phyloP scores from a whole-genome alignment of 768 basidiomycete genomes.

The Mycena haematopus region DNA sequence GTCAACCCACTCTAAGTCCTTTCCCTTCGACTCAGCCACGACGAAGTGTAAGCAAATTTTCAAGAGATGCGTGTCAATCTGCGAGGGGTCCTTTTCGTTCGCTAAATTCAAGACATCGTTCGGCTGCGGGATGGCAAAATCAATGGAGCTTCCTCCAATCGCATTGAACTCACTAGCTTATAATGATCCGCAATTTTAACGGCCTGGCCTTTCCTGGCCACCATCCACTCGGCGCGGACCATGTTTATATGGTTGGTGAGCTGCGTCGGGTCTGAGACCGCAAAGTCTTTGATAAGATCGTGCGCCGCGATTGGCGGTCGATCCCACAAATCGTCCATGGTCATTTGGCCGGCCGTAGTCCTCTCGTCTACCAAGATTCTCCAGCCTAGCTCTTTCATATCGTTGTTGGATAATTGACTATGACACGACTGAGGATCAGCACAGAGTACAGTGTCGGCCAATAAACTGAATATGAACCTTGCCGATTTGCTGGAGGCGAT shows the following conservation, averaged over 20 bases:
- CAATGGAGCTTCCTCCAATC: background rate
- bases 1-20: constrained; percentile 3
- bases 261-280: no score
- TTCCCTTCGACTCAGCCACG: background rate
- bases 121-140: background rate
- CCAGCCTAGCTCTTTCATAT: background rate
- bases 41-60: constrained; percentile 4
- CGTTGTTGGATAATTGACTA: background rate
- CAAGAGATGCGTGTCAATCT: background rate
- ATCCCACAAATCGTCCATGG: no score
- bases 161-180: background rate
- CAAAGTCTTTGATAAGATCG: no score
- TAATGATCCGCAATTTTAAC: background rate
- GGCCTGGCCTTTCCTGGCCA: no score
- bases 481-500: background rate
- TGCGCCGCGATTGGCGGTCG: no score
- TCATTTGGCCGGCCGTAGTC: no score
- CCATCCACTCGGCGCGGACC: no score
- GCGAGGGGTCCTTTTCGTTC: background rate
- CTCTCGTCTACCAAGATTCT: background rate
- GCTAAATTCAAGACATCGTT: background rate
- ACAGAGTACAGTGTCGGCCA: background rate
- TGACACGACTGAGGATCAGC: background rate
- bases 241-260: no score
- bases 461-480: background rate